Percentiles rank a stretch among this genome's conserved stretches.
Evolutionary conservation across 805 yeast genomes (phyloP).

Genomic region (Blastobotrys parvus): DNA sequence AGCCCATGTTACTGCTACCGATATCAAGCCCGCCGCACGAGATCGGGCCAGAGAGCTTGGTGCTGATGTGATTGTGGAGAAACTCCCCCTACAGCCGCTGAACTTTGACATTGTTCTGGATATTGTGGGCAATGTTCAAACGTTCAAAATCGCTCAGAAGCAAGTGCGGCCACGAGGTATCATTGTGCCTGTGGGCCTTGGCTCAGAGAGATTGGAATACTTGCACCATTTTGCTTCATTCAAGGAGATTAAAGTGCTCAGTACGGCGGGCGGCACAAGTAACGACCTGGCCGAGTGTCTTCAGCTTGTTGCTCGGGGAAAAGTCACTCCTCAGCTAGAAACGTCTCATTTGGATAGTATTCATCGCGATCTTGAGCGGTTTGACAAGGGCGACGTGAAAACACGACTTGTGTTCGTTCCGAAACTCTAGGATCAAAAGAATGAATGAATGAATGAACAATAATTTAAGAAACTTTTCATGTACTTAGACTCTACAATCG

Average conservation of each 20-base stretch:
- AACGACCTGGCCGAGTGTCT: constrained; percentile 37
- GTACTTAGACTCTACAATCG: constrained; percentile 1
- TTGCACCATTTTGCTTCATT: constrained; percentile 33
- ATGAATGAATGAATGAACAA: neutral
- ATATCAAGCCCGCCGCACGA: constrained; percentile 25
- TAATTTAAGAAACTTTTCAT: neutral
- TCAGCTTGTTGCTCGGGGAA: constrained; percentile 35
- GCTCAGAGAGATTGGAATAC: constrained; percentile 27
- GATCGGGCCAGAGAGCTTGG: constrained; percentile 31
- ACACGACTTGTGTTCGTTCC: no score
- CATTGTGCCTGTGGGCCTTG: constrained; percentile 38
- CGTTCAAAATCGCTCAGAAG: constrained; percentile 22
- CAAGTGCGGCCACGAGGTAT: constrained; percentile 33
- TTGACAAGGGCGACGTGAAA: no score
- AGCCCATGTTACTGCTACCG: constrained; percentile 18
- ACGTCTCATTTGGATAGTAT: constrained; percentile 29
- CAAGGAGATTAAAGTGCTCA: constrained; percentile 34
- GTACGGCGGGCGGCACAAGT: constrained; percentile 39
- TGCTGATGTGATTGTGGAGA: constrained; percentile 35
- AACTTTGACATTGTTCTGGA: constrained; percentile 32
- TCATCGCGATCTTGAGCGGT: no score
- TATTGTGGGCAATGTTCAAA: constrained; percentile 18
- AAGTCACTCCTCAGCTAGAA: constrained; percentile 31
- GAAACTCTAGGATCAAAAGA: no score
- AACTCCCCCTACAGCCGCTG: constrained; percentile 23